Evolutionary conservation across 176 grass and related monocot species (phyloP), one percentile per base, ranked within the genome.

Genomic region (Urochloa ruziziensis): DNA sequence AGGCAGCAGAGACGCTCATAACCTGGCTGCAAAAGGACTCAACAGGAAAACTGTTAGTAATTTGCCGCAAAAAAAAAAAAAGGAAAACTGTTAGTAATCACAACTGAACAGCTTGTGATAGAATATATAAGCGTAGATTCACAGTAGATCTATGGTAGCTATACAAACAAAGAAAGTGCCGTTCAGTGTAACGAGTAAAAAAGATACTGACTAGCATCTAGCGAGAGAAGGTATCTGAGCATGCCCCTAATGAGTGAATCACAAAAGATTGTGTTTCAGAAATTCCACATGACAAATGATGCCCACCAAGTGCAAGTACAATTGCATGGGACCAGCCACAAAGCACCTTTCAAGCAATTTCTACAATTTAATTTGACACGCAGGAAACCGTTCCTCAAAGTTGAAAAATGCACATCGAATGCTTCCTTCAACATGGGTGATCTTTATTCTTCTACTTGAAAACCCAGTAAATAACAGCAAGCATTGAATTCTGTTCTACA

Each of bases 1-100:
- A 95, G 90, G 63, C 93, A 95, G 70, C 93, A 95, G 27, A 95
- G 90, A 40, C 88, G 90, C 83, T 91, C 93, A 65, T 95, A 91
- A 39, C 90, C 90, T 0, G 85, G 93, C 86, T 92, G 90, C 63
- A 84, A 35, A 60, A 65, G 16, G 24, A 63, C 36, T 74, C 74
- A 7, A 32, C n/a, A 53, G 62, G 65, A 86, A 61, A 15, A 60
- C 54, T 5, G 52, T 36, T 42, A 73, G 66, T 21, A 33, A 16
- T 12, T 23, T n/a, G n/a, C n/a, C n/a, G n/a, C n/a, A n/a, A n/a
- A n/a, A n/a, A n/a, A n/a, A n/a, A n/a, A n/a, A n/a, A n/a, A n/a
- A n/a, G n/a, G n/a, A n/a, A n/a, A n/a, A n/a, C n/a, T n/a, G n/a
- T n/a, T n/a, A n/a, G n/a, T n/a, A n/a, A 46, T 51, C 28, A 65